phyloP scores from a whole-genome alignment of 2,329 filamentous ascomycete genomes.

The Fusarium sp. region DNA sequence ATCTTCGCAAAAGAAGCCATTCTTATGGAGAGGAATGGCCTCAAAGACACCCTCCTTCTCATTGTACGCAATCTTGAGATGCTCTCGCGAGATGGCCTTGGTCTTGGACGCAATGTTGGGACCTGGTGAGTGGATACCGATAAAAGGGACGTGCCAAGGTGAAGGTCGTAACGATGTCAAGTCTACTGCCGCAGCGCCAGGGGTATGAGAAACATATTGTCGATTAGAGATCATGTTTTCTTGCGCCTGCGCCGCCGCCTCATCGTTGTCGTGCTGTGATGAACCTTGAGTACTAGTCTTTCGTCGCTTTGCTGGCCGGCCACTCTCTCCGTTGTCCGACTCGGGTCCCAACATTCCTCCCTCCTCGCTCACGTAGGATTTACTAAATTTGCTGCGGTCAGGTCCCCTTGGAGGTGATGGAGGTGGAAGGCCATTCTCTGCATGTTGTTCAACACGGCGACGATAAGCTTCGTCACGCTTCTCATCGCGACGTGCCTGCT shows the following conservation, averaged over 20 bases:
- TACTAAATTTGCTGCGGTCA: constrained; percentile 68
- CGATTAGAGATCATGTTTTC: constrained; percentile 67
- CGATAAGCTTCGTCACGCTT: constrained; percentile 60
- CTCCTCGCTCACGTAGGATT: constrained; percentile 76
- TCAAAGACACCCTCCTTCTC: constrained; percentile 73
- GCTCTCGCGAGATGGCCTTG: constrained; percentile 79
- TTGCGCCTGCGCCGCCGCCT: constrained; percentile 49
- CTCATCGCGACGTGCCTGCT: constrained; percentile 66
- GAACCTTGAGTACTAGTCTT: constrained; percentile 60
- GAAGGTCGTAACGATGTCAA: constrained; percentile 70
- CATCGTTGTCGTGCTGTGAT: constrained; percentile 57
- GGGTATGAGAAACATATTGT: constrained; percentile 71
- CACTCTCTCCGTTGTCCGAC: constrained; percentile 66
- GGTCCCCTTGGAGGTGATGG: constrained; percentile 60
- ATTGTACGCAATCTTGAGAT: constrained; percentile 80
- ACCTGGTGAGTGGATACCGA: constrained; percentile 79
- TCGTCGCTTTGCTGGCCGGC: constrained; percentile 61
- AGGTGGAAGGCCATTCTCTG: constrained; percentile 62
- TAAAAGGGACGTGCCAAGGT: constrained; percentile 71
- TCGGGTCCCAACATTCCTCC: constrained; percentile 76
- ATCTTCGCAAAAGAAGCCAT: constrained; percentile 78
- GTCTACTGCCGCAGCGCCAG: constrained; percentile 70
- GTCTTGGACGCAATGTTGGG: constrained; percentile 72
- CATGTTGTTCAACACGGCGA: constrained; percentile 60
- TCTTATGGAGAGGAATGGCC: constrained; percentile 70